These are phyloP conservation scores for Hyphopichia fennica DNA, from an alignment of 1,139 yeast genomes.

Conservation along the genomic window DNA sequence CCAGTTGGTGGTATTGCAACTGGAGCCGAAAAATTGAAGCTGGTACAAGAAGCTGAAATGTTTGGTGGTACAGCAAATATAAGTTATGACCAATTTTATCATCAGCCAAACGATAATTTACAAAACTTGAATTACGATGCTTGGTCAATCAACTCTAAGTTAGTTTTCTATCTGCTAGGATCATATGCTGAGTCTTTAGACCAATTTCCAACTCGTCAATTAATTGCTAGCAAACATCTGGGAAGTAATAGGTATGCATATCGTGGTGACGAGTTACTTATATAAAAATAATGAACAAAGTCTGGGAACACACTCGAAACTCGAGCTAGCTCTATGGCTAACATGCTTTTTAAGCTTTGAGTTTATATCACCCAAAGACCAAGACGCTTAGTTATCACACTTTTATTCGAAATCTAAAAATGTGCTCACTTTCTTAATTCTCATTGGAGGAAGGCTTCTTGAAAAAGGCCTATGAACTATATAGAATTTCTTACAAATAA, in stretches of 20 bases:
- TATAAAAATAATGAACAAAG: too few species aligned
- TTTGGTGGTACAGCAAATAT: constrained; percentile 16
- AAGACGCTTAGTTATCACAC: too few species aligned
- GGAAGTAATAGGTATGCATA: background rate
- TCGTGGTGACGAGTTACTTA: constrained; percentile 4
- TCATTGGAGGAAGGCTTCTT: too few species aligned
- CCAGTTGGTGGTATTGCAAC: constrained; percentile 20
- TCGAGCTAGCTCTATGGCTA: too few species aligned
- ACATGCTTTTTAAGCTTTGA: too few species aligned
- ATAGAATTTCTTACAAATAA: too few species aligned
- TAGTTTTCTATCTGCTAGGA: constrained; percentile 17
- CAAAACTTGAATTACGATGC: constrained; percentile 17
- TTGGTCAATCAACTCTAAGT: constrained; percentile 16
- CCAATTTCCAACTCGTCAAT: constrained; percentile 2
- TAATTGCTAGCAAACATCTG: background rate
- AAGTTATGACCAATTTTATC: constrained; percentile 14
- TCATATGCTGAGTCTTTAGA: constrained; percentile 10
- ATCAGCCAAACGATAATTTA: constrained; percentile 17
- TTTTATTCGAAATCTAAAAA: too few species aligned
- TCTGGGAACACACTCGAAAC: too few species aligned
- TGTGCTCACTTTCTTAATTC: too few species aligned
- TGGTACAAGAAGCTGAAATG: constrained; percentile 10
- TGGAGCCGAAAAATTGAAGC: constrained; percentile 19
- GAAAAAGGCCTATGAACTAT: too few species aligned
- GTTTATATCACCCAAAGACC: too few species aligned